These are phyloP conservation scores for Scenedesmus sp. DNA, from an alignment of 163 green algal genomes.

Conservation along the genomic window DNA sequence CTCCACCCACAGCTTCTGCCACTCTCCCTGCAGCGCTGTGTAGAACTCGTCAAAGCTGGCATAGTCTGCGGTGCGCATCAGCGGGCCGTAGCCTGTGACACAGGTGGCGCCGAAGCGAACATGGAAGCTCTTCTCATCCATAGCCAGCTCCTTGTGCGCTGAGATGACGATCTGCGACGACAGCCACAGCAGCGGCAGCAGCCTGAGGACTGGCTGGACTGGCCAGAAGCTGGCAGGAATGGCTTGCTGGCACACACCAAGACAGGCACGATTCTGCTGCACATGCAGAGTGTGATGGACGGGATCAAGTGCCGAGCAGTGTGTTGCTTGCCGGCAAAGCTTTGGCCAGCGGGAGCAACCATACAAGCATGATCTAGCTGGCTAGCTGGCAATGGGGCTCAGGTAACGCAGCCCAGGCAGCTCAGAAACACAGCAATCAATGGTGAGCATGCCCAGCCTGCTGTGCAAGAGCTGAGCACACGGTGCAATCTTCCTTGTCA, in stretches of 20 bases:
- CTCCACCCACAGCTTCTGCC: constrained; percentile 76
- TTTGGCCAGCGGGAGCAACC: neutral
- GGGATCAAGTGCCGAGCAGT: neutral
- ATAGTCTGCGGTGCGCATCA: constrained; percentile 69
- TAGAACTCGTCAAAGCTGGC: constrained; percentile 73
- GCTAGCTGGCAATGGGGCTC: too few species aligned
- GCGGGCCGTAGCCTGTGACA: constrained; percentile 75
- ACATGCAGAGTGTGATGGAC: neutral
- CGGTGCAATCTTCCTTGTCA: neutral
- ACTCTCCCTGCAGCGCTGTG: constrained; percentile 69
- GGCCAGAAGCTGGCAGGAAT: neutral
- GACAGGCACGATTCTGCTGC: neutral
- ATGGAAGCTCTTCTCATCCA: constrained; percentile 81
- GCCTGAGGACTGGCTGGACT: neutral
- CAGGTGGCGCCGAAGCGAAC: constrained; percentile 73
- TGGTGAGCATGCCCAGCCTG: neutral
- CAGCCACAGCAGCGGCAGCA: neutral
- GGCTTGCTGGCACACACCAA: neutral
- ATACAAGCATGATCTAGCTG: too few species aligned
- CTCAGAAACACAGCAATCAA: neutral
- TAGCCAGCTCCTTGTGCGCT: constrained; percentile 84
- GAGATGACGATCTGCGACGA: constrained; percentile 81
- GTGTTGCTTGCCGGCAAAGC: neutral
- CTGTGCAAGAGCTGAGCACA: neutral
- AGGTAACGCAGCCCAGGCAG: neutral